phyloP scores from a whole-genome alignment of 257 asterid species.

The Apocynum venetum region DNA sequence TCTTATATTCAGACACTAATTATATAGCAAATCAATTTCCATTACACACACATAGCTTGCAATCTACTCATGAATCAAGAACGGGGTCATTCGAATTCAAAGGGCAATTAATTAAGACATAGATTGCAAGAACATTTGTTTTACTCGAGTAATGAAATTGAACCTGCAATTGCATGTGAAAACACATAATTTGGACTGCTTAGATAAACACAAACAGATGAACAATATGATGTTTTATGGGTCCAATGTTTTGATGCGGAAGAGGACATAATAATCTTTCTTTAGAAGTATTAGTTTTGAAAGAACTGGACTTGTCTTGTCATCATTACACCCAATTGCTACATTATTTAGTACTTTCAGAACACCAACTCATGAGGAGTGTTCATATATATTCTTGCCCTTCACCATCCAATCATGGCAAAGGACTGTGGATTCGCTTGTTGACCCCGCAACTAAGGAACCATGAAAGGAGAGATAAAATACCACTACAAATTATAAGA shows the following conservation, averaged over 20 bases:
- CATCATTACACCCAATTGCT: conserved; percentile 16
- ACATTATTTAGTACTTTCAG: conserved; percentile 38
- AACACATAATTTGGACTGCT: conserved; percentile 25
- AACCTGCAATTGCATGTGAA: conserved; percentile 27
- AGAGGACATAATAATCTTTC: conserved; percentile 6
- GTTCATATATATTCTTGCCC: conserved; percentile 21
- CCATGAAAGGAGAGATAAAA: neutral
- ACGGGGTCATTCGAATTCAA: conserved; percentile 12
- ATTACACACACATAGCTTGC: conserved; percentile 29
- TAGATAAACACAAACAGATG: conserved; percentile 31
- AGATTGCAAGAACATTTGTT: conserved; percentile 7
- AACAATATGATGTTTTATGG: conserved; percentile 32
- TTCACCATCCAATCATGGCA: conserved; percentile 33
- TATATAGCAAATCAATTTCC: conserved; percentile 1
- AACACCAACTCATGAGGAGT: conserved; percentile 13
- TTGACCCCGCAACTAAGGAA: conserved; percentile 52
- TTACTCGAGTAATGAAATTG: neutral
- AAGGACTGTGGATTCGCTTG: conserved; percentile 41
- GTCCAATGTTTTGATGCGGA: conserved; percentile 20
- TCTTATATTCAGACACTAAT: neutral
- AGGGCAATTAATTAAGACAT: conserved; percentile 7
- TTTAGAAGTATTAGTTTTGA: neutral
- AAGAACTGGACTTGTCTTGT: neutral
- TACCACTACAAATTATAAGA: too few relatives aligned
- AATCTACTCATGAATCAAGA: conserved; percentile 32